Base-by-base conservation (phyloP, 306 rosid genomes). In the Prinsepia uniflora region DNA sequence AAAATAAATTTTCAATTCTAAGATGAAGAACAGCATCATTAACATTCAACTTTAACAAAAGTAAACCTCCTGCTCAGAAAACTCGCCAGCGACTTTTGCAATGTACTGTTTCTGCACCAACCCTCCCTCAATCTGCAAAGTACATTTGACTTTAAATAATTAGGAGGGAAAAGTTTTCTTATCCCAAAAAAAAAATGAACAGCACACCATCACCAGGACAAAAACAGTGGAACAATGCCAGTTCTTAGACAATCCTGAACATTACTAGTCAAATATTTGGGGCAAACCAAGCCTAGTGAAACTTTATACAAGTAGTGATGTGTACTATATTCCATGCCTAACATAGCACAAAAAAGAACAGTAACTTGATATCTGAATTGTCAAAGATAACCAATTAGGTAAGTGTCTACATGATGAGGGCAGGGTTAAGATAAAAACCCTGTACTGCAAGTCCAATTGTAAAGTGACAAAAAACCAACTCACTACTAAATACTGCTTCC, bases 71-170 rank as follows among this genome's bases (percentile, higher is more conserved):
- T 75, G 66, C 82, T 83, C 73, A 8, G 98, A 88, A 79, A 92
- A 92, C 67, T 78, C 86, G 45, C 96, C 98, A 63, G 75, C 70
- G 40, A 92, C 96, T 81, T 83, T 86, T 54, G 98, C 98, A 72
- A 89, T 81, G 58, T 89, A 89, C 76, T 87, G 94, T 72, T 92
- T 92, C 81, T 80, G 81, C 60, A 92, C 86, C 86, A 82, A 67
- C 66, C 95, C 95, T 73, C 87, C 92, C 73, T 89, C 90, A 84
- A 94, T 94, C 99, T 94, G 96, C 74, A 71, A 75, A 73, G 42
- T 53, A 57, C 69, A 64, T 36, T 24, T 24, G 40, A 22, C 46
- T 45, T 65, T 2, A 72, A 39, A 12, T 15, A 10, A 20, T 17
- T 6, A 19, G 17, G 18, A 75, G 6, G 10, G 10, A 6, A 64